Base-by-base conservation (phyloP, 306 rosid species). In the Quercus alba region DNA sequence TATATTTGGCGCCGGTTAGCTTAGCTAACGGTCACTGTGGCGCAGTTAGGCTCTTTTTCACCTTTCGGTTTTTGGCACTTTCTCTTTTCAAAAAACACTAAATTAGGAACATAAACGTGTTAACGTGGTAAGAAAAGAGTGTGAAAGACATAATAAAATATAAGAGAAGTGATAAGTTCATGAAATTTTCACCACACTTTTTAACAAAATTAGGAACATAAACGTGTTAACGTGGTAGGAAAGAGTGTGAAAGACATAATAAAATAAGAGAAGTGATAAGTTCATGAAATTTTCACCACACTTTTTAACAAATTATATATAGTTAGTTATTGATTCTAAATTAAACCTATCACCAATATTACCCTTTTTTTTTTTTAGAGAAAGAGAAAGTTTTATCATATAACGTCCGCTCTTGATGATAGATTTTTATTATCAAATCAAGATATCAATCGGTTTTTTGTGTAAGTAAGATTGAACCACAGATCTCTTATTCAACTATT, bases 1-100 rank as follows among this genome's bases (percentile, higher is more conserved):
- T 41, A 49, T 49, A 35, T 10, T 92, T 89, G 90, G 93, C 92
- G 93, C 92, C 84, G 92, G 86, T 82, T 88, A 79, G 81, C 74
- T 49, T 10, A 3, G 17, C 54, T 85, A 90, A 89, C 91, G 77
- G 92, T 86, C 86, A 75, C 79, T 17, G 87, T 77, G 77, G 87
- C 84, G 84, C 85, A 79, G 88, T 85, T 82, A 84, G 90, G 51
- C 71, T 73, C 17, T 13, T 74, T 76, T 77, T 78, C 18, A 57
- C 76, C 87, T 75, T 78, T 75, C 75, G 64, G 72, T 72, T 70
- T 77, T 70, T 77, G 31, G 76, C 13, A 41, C 76, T 28, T 78
- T 49, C 13, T 81, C 25, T 75, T 77, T 84, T 75, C 51, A 46
- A 76, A 49, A 64, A 70, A 52, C 38, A 80, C 30, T 58, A 56